Evolutionary conservation across 2,329 filamentous ascomycete genomes (phyloP), one percentile per base, ranked within the genome.

Genomic region (Exophiala viscosa): DNA sequence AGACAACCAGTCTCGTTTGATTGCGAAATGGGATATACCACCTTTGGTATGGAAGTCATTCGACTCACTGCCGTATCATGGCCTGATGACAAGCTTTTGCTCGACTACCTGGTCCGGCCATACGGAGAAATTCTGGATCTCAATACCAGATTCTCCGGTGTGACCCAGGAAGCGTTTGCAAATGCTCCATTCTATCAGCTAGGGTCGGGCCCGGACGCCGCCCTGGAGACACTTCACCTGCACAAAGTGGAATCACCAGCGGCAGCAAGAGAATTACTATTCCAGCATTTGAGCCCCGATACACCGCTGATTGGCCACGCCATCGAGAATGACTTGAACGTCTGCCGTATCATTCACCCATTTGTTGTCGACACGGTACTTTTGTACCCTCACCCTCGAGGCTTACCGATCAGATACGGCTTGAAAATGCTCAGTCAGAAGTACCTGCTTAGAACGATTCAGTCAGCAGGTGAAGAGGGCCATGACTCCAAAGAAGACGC

Each of bases 11-110:
- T 97, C 9, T 87, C 84, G 59, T 92, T 99, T 64, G 93, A 99
- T 68, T 97, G 93, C 64, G 93, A 99, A 67, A 99, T 99, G 93
- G 89, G 88, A 3, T 97, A 95, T 66, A 99, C 95, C 0, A 88
- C 88, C 1, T 71, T 86, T 45, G 93, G 95, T 0, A 74, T 97
- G 59, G 93, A 99, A 68, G 79, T 99, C 14, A 85, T 97, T 51
- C 88, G 93, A 7, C 71, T 99, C 2, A 97, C 93, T 0, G 91
- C 88, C 4, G 86, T 92, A 3, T 83, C 86, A 8, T 99, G 93
- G 91, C 92, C 92, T 0, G 75, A 78, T 7, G 87, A 88, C 15
- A 80, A 84, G 47, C 78, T 80, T 47, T 70, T 99, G 0, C 73
- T 97, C 4, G 93, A 99, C 65, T 79, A 96, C 0, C 79, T 97